Conservation (phyloP, 495 filamentous ascomycete species). For the Talaromyces wortmannii region DNA sequence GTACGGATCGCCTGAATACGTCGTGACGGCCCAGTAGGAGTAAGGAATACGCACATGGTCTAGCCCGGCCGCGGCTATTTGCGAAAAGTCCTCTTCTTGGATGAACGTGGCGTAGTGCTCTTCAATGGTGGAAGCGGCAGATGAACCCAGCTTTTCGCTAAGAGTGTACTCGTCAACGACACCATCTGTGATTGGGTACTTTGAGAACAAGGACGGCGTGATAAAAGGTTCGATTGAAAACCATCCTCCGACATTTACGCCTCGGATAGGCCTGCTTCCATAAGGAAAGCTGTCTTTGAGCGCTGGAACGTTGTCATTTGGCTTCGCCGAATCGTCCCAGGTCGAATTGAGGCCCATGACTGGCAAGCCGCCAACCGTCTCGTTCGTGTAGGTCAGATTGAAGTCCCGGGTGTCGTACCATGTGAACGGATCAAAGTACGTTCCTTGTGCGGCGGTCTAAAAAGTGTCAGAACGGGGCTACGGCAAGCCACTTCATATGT, state of each 20-base stretch:
- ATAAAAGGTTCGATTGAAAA: constrained; percentile 93
- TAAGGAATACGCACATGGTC: constrained; percentile 95
- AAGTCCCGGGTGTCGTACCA: constrained; percentile 92
- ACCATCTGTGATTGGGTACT: constrained; percentile 50
- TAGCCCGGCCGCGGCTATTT: constrained; percentile 81
- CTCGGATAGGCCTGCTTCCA: constrained; percentile 69
- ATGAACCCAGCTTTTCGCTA: constrained; percentile 56
- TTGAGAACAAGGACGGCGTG: constrained; percentile 78
- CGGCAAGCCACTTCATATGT: neutral
- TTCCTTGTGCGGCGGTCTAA: constrained; percentile 55
- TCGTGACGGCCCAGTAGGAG: constrained; percentile 89
- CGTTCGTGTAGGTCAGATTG: constrained; percentile 88
- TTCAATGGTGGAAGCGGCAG: constrained; percentile 60
- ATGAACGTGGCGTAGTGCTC: constrained; percentile 88
- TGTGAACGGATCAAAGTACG: constrained; percentile 80
- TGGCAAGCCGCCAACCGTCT: constrained; percentile 74
- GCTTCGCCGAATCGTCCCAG: constrained; percentile 76
- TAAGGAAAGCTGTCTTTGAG: constrained; percentile 69
- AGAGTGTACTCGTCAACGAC: constrained; percentile 90
- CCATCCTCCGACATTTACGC: constrained; percentile 95
- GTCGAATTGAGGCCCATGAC: constrained; percentile 83
- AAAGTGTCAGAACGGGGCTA: neutral
- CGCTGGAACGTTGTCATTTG: constrained; percentile 75
- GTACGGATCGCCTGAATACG: constrained; percentile 83
- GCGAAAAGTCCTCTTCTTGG: constrained; percentile 70